Evolutionary conservation across 2,329 filamentous ascomycete species (phyloP), one percentile per base, ranked within the genome.

Genomic region (Aquanectria penicillioides): DNA sequence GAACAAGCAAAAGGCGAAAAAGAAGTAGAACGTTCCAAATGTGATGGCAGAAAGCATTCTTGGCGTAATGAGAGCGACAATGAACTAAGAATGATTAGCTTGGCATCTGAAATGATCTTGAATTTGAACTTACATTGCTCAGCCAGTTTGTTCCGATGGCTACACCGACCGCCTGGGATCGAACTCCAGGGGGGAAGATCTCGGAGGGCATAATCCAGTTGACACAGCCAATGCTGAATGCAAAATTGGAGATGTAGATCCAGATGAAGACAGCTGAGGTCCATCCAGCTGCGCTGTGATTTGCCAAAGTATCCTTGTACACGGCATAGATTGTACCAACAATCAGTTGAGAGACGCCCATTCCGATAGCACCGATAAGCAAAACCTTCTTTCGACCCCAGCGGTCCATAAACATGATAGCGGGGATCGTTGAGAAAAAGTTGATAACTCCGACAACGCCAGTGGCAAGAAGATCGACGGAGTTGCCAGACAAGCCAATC

Each of bases 401-500:
- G 5, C 54, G 54, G 25, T 61, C 59, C 40, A 61, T 61, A 22
- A 38, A 63, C 40, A 63, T 52, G 12, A 63, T 53, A 15, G 61
- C 62, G 9, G 62, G 59, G 28, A 65, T 65, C 1, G 59, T 61
- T 1, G 57, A 55, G n/a, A 55, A 55, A 15, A 65, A 60, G 46
- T 61, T 65, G 25, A 65, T 59, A 9, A 65, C 56, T 10, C 62
- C 62, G 22, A 63, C 61, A 11, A 63, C 61, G n/a, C 62, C 62
- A n/a, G 62, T 65, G 29, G 62, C 62, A 6, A 65, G 54, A 53
- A 65, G 61, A 15, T 60, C 54, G 11, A 58, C 59, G 5, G 61
- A 55, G 44, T 61, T 64, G 6, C 66, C 65, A 3, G 53, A 62
- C 8, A 87, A 73, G 13, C 84, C 84, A 17, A 86, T 75, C 63